phyloP scores from a whole-genome alignment of 495 filamentous ascomycete species.

The Tetracladium setigerum region DNA sequence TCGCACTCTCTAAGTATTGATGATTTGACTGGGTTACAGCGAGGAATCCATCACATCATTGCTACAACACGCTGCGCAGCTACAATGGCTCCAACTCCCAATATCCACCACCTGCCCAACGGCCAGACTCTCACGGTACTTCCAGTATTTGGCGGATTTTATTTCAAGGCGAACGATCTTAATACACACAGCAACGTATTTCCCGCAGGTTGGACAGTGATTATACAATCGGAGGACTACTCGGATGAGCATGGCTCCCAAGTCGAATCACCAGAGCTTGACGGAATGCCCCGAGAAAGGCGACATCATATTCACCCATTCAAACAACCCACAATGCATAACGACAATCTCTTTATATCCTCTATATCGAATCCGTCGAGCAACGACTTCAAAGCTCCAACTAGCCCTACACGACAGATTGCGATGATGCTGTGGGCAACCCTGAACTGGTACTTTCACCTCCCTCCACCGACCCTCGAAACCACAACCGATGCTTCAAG shows the following conservation, averaged over 20 bases:
- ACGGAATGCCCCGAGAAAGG: conserved; percentile 21
- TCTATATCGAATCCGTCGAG: conserved; percentile 79
- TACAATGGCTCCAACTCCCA: conserved; percentile 15
- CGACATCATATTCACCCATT: conserved; percentile 51
- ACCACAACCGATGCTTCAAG: conserved; percentile 55
- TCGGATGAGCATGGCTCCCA: conserved; percentile 24
- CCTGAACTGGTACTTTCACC: conserved; percentile 96
- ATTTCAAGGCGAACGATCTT: conserved; percentile 77
- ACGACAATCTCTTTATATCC: conserved; percentile 83
- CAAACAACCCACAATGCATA: conserved; percentile 60
- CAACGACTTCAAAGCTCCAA: conserved; percentile 68
- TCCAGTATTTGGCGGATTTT: conserved; percentile 80
- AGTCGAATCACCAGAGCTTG: conserved; percentile 18
- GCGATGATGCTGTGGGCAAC: conserved; percentile 97
- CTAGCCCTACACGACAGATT: conserved; percentile 75
- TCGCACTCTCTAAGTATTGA: too few relatives aligned
- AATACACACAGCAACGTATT: conserved; percentile 60
- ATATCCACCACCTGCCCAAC: conserved; percentile 63
- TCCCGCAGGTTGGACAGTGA: conserved; percentile 81
- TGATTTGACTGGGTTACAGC: too few relatives aligned
- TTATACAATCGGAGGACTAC: conserved; percentile 65
- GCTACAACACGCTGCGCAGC: too few relatives aligned
- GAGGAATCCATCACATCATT: too few relatives aligned
- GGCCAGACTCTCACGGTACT: conserved; percentile 73
- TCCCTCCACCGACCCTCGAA: conserved; percentile 47